Conservation (phyloP, 495 filamentous ascomycete genomes). For the Talaromyces trachyspermus region DNA sequence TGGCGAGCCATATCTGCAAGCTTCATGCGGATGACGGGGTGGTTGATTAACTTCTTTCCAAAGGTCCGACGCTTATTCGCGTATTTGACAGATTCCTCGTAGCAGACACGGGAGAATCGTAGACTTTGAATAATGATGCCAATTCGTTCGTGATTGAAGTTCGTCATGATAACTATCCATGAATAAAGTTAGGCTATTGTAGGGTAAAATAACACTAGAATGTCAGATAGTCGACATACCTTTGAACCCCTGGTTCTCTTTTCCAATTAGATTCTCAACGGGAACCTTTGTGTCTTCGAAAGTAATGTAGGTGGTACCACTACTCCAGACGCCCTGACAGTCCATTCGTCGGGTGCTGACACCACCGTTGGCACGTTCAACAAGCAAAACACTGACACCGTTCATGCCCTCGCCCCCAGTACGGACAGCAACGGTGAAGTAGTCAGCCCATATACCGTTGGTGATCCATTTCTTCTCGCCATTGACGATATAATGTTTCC, state of each 20-base stretch:
- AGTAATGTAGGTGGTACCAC: constrained; percentile 91
- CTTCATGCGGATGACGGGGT: constrained; percentile 96
- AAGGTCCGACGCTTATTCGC: constrained; percentile 94
- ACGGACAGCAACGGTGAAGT: constrained; percentile 94
- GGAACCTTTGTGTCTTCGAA: constrained; percentile 99
- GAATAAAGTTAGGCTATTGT: constrained; percentile 8
- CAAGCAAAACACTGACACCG: constrained; percentile 81
- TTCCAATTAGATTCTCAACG: constrained; percentile 94
- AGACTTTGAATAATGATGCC: constrained; percentile 97
- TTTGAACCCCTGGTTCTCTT: constrained; percentile 98
- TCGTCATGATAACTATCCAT: constrained; percentile 77
- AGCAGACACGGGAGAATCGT: constrained; percentile 94
- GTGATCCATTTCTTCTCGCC: constrained; percentile 99
- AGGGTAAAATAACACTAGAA: neutral
- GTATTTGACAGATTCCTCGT: constrained; percentile 92
- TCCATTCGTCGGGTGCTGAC: constrained; percentile 94
- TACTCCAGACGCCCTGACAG: constrained; percentile 94
- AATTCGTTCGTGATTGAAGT: constrained; percentile 99
- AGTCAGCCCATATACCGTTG: constrained; percentile 93
- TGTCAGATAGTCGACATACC: constrained; percentile 28
- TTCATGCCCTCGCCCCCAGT: constrained; percentile 84
- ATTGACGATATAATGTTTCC: constrained; percentile 99
- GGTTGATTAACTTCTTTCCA: constrained; percentile 90
- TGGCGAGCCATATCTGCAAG: constrained; percentile 96
- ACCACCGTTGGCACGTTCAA: constrained; percentile 71